phyloP scores from a whole-genome alignment of 345 rosid species.

The Sonneratia caseolaris region DNA sequence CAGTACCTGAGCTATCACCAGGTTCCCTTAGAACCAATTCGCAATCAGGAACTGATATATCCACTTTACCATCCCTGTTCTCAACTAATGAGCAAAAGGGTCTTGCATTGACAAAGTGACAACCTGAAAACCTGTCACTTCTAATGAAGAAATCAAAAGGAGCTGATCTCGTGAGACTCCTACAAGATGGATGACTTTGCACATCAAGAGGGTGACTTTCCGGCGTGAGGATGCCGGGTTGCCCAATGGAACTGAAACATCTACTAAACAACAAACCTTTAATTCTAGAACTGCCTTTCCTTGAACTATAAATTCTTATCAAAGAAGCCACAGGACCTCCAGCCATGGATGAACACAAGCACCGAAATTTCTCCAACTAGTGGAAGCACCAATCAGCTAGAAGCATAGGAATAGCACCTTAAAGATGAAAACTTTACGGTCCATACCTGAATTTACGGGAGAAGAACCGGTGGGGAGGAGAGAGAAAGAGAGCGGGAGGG shows the following conservation, averaged over 20 bases:
- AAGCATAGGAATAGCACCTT: neutral
- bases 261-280: slow-evolving; percentile 20
- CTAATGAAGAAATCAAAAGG: slow-evolving; percentile 5
- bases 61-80: neutral
- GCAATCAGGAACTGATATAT: neutral
- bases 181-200: neutral
- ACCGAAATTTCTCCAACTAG: neutral
- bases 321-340: slow-evolving; percentile 38
- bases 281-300: slow-evolving; percentile 19
- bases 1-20: neutral
- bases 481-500: neutral
- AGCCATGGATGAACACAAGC: slow-evolving; percentile 27
- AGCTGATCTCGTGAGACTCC: neutral
- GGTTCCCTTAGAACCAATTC: neutral
- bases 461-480: neutral
- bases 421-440: neutral
- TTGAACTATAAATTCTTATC: slow-evolving; percentile 32
- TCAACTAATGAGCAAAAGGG: neutral
- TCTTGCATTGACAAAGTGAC: neutral
- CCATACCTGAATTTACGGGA: slow-evolving; percentile 1
- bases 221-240: neutral
- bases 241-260: slow-evolving; percentile 21
- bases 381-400: neutral
- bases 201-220: neutral
- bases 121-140: neutral